Conservation (phyloP, 192 early-diverging fungal species). For the Geosiphon pyriformis region DNA sequence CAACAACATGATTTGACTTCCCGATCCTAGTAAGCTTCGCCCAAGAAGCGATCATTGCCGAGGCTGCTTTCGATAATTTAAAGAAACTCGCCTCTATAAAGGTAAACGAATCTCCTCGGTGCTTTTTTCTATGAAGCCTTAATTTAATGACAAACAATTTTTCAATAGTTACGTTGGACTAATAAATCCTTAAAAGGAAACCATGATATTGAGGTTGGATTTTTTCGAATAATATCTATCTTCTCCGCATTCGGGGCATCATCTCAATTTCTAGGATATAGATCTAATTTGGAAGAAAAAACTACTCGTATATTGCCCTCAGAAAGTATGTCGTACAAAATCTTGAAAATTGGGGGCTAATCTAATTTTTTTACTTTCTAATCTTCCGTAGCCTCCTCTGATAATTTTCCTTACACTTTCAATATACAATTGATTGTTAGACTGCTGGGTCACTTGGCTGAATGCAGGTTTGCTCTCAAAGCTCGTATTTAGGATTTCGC, state of each 20-base stretch:
- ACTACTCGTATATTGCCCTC: background rate
- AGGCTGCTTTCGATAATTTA: slow-evolving; percentile 19
- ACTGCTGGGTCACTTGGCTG: background rate
- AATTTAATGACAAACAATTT: too few relatives aligned
- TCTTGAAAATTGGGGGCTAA: too few relatives aligned
- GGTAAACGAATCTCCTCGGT: too few relatives aligned
- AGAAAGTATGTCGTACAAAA: background rate
- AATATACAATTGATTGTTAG: background rate
- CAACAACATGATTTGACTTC: background rate
- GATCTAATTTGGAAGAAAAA: background rate
- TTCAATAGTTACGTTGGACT: too few relatives aligned
- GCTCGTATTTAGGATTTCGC: too few relatives aligned
- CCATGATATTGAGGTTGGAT: background rate
- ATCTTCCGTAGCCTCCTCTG: background rate
- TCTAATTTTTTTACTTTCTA: too few relatives aligned
- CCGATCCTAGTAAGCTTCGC: background rate
- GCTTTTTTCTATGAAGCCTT: too few relatives aligned
- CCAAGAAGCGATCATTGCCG: background rate
- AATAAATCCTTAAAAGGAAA: too few relatives aligned
- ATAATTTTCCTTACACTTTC: background rate
- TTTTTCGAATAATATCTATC: background rate
- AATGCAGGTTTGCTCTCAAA: background rate
- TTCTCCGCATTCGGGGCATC: background rate
- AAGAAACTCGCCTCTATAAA: slow-evolving; percentile 4
- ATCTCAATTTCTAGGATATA: background rate